Conservation (phyloP, 2,329 filamentous ascomycete genomes). For the Penicillium sp. region DNA sequence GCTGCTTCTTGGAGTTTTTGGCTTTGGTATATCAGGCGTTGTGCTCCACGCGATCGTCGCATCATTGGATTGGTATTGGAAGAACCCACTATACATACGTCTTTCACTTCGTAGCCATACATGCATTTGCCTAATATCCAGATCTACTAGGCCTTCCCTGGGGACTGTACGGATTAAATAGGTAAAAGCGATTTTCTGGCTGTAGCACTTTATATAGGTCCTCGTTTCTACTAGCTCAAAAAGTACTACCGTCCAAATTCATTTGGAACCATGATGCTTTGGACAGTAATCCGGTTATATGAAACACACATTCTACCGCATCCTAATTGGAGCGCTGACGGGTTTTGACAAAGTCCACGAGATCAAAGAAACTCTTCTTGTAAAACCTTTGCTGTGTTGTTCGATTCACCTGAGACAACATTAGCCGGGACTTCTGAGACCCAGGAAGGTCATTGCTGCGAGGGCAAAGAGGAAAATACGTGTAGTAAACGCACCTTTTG, state of each 20-base stretch:
- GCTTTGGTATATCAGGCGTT: not conserved
- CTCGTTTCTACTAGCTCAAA: too few relatives aligned
- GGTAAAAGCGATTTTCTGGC: too few relatives aligned
- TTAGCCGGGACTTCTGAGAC: not conserved
- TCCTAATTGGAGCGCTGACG: constrained; percentile 5
- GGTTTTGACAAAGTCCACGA: constrained; percentile 48
- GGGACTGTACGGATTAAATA: too few relatives aligned
- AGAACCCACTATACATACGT: not conserved
- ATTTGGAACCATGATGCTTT: not conserved
- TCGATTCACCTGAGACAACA: constrained; percentile 43
- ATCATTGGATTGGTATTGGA: not conserved
- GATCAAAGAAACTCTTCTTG: constrained; percentile 57
- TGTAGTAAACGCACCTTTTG: constrained; percentile 36
- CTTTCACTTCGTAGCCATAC: not conserved
- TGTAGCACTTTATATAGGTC: too few relatives aligned
- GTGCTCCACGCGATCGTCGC: not conserved
- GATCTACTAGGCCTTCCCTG: too few relatives aligned
- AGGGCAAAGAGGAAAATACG: too few relatives aligned
- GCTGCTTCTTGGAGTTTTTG: not conserved
- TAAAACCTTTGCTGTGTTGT: constrained; percentile 49
- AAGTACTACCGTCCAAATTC: not conserved
- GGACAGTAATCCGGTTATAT: not conserved
- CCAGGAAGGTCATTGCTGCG: too few relatives aligned
- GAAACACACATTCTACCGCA: not conserved
- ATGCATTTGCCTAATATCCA: too few relatives aligned